phyloP scores from a whole-genome alignment of 2,329 filamentous ascomycete genomes.

The Penicillium sp. region DNA sequence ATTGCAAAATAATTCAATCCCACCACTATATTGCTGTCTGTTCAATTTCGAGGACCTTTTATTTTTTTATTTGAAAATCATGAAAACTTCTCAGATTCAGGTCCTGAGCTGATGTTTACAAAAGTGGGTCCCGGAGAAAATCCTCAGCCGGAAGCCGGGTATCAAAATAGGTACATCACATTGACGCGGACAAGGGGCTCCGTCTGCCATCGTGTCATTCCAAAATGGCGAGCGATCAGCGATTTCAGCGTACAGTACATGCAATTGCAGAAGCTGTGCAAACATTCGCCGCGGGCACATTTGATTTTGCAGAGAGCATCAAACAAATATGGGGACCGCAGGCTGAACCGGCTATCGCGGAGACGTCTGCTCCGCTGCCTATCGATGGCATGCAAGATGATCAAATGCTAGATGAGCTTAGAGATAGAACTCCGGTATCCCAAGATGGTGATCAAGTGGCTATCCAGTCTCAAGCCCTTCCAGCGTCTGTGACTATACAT shows the following conservation, averaged over 20 bases:
- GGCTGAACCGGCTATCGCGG: not conserved
- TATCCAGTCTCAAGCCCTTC: not conserved
- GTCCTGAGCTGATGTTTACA: not conserved
- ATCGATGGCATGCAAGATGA: not conserved
- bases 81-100: too few species aligned
- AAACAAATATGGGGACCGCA: conserved; percentile 1
- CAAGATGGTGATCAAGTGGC: not conserved
- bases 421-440: not conserved
- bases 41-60: not conserved
- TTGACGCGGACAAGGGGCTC: not conserved
- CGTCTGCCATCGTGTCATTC: not conserved
- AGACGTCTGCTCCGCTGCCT: not conserved
- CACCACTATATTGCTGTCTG: not conserved
- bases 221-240: not conserved
- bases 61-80: not conserved
- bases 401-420: not conserved
- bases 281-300: not conserved
- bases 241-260: not conserved
- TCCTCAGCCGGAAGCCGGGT: not conserved
- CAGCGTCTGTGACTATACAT: not conserved
- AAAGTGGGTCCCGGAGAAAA: not conserved
- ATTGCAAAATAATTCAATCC: too few species aligned
- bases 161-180: not conserved
- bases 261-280: not conserved
- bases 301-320: not conserved